phyloP scores from a whole-genome alignment of 352 stramenopile genomes.

The Peronosclerospora sorghi region DNA sequence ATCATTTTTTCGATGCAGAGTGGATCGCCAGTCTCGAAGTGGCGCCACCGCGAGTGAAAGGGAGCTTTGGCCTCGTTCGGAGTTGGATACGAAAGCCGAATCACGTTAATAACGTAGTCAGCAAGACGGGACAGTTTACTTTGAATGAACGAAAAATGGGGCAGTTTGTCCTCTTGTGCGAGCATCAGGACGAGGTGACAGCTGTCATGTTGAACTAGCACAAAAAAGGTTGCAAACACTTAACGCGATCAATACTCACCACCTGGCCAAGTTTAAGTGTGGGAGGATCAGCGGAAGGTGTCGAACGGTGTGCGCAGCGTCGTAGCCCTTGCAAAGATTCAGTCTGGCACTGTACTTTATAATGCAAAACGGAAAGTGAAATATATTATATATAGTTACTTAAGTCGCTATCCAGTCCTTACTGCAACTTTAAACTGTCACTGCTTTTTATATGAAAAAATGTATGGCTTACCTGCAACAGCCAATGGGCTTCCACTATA shows the following conservation, averaged over 20 bases:
- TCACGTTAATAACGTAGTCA: conserved; percentile 61
- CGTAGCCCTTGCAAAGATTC: too few species aligned
- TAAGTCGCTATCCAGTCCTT: too few species aligned
- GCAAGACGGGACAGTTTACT: conserved; percentile 45
- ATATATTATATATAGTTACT: too few species aligned
- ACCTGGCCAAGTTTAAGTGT: too few species aligned
- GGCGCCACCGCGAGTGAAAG: conserved; percentile 70
- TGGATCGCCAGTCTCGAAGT: conserved; percentile 74
- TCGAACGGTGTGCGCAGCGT: too few species aligned
- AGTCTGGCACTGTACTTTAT: too few species aligned
- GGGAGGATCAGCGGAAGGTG: too few species aligned
- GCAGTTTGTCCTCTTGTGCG: conserved; percentile 32
- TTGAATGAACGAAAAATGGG: conserved; percentile 51
- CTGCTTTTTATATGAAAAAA: too few species aligned
- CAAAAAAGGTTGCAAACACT: conserved; percentile 56
- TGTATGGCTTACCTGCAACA: too few species aligned
- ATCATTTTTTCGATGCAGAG: conserved; percentile 42
- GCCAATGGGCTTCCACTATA: too few species aligned
- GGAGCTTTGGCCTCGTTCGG: conserved; percentile 44
- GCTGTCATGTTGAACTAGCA: conserved; percentile 57
- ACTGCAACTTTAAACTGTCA: too few species aligned
- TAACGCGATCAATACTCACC: conserved; percentile 38
- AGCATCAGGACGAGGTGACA: conserved; percentile 58
- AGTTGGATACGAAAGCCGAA: conserved; percentile 39
- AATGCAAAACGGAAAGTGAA: too few species aligned